Conservation (phyloP, 179 eudicot genomes). For the Patellifolia procumbens region DNA sequence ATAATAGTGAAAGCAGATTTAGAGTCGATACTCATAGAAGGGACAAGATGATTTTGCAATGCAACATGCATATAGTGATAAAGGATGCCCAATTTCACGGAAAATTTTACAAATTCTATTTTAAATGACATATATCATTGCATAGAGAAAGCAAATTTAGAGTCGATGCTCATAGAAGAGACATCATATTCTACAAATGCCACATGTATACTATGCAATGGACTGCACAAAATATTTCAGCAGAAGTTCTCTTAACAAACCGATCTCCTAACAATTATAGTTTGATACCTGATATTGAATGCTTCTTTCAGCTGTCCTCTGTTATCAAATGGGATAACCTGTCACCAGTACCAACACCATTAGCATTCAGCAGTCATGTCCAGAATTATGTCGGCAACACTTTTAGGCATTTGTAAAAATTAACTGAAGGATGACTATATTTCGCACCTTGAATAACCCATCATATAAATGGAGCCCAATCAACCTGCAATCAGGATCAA, state of each 20-base stretch:
- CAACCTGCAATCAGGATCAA: conserved; percentile 98
- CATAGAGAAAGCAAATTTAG: too few relatives aligned
- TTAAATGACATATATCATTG: too few relatives aligned
- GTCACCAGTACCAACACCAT: conserved; percentile 22
- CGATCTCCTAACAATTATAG: not conserved
- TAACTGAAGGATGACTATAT: not conserved
- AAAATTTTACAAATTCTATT: too few relatives aligned
- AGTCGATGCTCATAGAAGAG: not conserved
- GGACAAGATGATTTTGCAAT: not conserved
- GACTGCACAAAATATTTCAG: not conserved
- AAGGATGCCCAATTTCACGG: too few relatives aligned
- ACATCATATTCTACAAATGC: not conserved
- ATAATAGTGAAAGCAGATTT: not conserved
- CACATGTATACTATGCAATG: not conserved
- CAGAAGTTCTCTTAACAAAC: not conserved
- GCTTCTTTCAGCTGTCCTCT: conserved; percentile 98
- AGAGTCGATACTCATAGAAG: not conserved
- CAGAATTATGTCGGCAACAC: not conserved
- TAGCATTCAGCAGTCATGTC: conserved; percentile 9
- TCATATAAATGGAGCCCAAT: conserved; percentile 97
- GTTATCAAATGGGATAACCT: conserved; percentile 97
- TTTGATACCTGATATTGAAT: conserved; percentile 77
- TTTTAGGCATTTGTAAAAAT: not conserved
- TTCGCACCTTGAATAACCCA: conserved; percentile 84
- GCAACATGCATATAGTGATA: not conserved